Evolutionary conservation across 73 alveolate genomes (phyloP), one percentile per base, ranked within the genome.

Genomic region (Paramecium primaurelia): DNA sequence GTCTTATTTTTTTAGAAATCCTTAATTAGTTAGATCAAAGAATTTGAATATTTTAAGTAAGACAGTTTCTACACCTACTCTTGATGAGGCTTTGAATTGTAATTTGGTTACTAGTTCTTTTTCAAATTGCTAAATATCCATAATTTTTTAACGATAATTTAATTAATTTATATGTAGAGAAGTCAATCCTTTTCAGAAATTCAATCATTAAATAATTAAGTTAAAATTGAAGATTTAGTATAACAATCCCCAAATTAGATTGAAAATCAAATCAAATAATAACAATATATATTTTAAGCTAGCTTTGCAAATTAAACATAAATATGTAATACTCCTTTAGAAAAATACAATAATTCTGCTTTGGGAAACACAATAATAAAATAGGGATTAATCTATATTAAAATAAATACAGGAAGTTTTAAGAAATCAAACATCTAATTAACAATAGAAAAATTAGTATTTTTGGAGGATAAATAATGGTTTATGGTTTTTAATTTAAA

Each of bases 81-180:
- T 38, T 34, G 92, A 71, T 14, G 94, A 45, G 14, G 94, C 87
- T 58, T 83, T 77, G 49, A 71, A 71, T 47, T 89, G 47, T 47
- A 89, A 83, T 58, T 89, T 89, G 26, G 86, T 89, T 26, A 89
- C 71, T 14, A 89, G 94, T 59, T 89, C 94, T 12, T 77, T 89
- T 54, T 89, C 88, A 71, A 89, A 89, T 71, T 80, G 75, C 45
- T 80, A 28, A 45, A 80, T 80, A 80, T 80, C 91, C 91, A 80
- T 80, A 7, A 40, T 40, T 40, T 38, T 73, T 73, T 73, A 73
- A 73, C 84, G 84, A 64, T 64, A 64, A 64, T 64, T 64, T 64
- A 64, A 64, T 32, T 64, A 64, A 64, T 64, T 64, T 64, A 64
- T 64, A 54, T 54, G 84, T 6, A 59, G 25, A 64, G 47, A 64